phyloP scores from a whole-genome alignment of 768 basidiomycete species.

The Mycena polygramma region DNA sequence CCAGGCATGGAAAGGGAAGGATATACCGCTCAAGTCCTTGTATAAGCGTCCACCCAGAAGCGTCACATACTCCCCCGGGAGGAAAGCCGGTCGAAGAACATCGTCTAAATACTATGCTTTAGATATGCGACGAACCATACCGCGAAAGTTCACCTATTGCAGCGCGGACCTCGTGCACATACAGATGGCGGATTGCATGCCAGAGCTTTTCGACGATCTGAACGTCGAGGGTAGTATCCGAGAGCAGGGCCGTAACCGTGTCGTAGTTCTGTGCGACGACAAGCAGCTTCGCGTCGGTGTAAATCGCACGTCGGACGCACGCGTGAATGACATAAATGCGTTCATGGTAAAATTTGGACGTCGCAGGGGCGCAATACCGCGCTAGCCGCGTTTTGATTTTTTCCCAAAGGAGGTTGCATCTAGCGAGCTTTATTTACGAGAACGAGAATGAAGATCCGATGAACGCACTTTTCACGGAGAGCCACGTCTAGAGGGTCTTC shows the following conservation, averaged over 20 bases:
- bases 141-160: constrained; percentile 34
- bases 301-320: constrained; percentile 53
- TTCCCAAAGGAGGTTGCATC: constrained; percentile 47
- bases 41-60: constrained; percentile 51
- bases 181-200: constrained; percentile 48
- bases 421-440: constrained; percentile 18
- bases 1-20: constrained; percentile 52
- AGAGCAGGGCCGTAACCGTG: constrained; percentile 46
- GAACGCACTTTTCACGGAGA: constrained; percentile 48
- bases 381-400: constrained; percentile 50
- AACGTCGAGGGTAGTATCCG: constrained; percentile 46
- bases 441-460: constrained; percentile 39
- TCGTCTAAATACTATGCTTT: constrained; percentile 39
- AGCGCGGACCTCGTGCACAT: constrained; percentile 46
- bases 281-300: constrained; percentile 53
- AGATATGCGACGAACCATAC: not conserved
- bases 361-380: constrained; percentile 47
- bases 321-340: constrained; percentile 50
- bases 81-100: constrained; percentile 43
- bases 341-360: constrained; percentile 50
- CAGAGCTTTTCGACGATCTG: constrained; percentile 50
- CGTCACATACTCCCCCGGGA: constrained; percentile 44
- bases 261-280: constrained; percentile 51
- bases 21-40: constrained; percentile 43
- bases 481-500: constrained; percentile 44